Evolutionary conservation across 352 stramenopile genomes (phyloP), one percentile per base, ranked within the genome.

Genomic region (Stephanocyclus meneghinianus): DNA sequence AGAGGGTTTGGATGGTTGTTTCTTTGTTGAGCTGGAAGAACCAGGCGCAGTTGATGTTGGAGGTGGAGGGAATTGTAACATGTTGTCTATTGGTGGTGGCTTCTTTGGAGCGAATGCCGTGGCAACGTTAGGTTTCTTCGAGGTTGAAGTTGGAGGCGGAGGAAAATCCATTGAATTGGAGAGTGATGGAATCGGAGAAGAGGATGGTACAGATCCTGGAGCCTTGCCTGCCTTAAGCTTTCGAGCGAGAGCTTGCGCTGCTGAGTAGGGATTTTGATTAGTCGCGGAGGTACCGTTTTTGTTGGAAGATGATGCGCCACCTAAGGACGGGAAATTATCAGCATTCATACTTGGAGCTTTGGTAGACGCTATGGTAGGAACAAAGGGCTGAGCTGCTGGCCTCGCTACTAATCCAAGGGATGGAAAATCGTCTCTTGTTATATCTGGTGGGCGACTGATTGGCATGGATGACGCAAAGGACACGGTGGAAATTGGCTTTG

Each of bases 381-480:
- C 68, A n/a, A 79, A 66, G 15, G 75, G 30, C 50, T 74, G 51
- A 18, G 61, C 21, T 53, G 64, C 9, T 10, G n/a, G 8, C 60
- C 21, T 56, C 18, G 9, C 64, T 62, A 45, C 55, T n/a, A 66
- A 74, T 51, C 63, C 74, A 2, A 86, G 65, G 10, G 70, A 80
- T 21, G 82, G 82, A 74, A 91, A 90, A 40, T 90, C 83, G 44
- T 88, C 71, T 10, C 69, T n/a, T 26, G 44, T 64, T 13, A 82
- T 61, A 30, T 82, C 64, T 7, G 75, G 45, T 60, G 57, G 18
- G n/a, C 60, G 30, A 15, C 32, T 6, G 40, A 70, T 40, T 59
- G 53, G 71, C 18, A 65, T 64, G 44, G 71, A 66, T 37, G 71
- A 68, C 16, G 62, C 32, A 69, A 59, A 66, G 30, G 40, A 62